Base-by-base conservation (phyloP, 1,139 yeast species). In the Lodderomyces parapsilosis region DNA sequence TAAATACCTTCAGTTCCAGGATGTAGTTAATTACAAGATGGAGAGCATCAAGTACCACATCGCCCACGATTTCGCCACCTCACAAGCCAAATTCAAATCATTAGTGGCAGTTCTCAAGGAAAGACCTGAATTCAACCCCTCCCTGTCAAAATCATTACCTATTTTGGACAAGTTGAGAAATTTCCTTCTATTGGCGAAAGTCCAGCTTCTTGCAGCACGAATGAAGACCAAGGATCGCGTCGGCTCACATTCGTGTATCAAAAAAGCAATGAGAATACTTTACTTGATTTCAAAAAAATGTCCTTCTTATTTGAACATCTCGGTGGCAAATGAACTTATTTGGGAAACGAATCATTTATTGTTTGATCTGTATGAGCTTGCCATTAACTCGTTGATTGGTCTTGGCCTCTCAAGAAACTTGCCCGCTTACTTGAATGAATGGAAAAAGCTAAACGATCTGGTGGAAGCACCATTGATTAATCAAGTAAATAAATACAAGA, bases 341-440 rank as follows among this genome's bases (percentile, higher is more conserved):
- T 62, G 81, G 60, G 62, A 60, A 32, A 59, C 76, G 4, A 30
- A 30, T 0, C 47, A 49, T 1, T 50, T 61, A 20, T 54, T 80
- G 27, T 55, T 67, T 9, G 55, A 59, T 4, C 49, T 74, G 5
- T 75, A 74, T 52, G 56, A 58, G 13, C 44, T 47, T 9, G 55
- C 77, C 19, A 58, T 80, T 25, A 58, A 63, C 2, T 52, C 64
- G 1, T 65, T 69, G 43, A 60, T 67, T 17, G 68, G 66, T 36
- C 53, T 80, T 37, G 88, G 89, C 0, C 53, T 80, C 2, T 64
- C 81, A 0, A 77, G 77, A 49, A 87, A 82, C 43, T 65, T 78
- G 33, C 65, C 66, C 3, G 79, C 69, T 54, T 82, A 74, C 56
- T 50, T 71, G 11, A 62, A 63, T 5, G 89, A 83, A 49, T 63